A percentile compares a stretch with the other conserved stretches of the same genome.
phyloP scores from a whole-genome alignment of 805 yeast genomes.

The Maudiozyma bulderi region DNA sequence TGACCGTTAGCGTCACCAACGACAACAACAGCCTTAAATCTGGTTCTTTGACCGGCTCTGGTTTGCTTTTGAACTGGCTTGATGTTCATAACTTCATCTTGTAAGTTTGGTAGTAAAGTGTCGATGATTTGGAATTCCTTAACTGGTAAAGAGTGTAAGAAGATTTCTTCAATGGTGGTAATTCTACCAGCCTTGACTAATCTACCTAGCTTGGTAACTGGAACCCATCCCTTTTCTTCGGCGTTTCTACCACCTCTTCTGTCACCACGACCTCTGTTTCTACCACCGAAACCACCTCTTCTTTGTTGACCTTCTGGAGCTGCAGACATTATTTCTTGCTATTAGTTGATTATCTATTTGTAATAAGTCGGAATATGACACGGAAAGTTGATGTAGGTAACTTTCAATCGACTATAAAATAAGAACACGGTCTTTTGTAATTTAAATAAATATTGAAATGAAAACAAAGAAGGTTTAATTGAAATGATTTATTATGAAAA shows the following conservation, averaged over 20 bases:
- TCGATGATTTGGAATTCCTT: constrained; percentile 99
- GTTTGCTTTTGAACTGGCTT: constrained; percentile 99
- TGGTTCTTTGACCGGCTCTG: constrained; percentile 99
- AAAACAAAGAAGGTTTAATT: neutral
- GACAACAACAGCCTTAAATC: constrained; percentile 99
- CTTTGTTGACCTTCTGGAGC: constrained; percentile 28
- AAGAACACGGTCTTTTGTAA: constrained; percentile 3
- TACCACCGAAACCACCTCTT: constrained; percentile 46
- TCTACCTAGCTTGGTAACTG: constrained; percentile 99
- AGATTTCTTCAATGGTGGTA: constrained; percentile 93
- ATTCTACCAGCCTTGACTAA: constrained; percentile 98
- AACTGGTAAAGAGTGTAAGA: constrained; percentile 98
- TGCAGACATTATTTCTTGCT: constrained; percentile 31
- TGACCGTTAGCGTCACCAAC: constrained; percentile 99
- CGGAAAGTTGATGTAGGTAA: constrained; percentile 47
- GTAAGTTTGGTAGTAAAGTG: constrained; percentile 86
- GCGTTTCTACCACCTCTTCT: constrained; percentile 73
- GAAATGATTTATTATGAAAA: neutral
- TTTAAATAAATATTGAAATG: neutral
- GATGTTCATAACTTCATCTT: constrained; percentile 99
- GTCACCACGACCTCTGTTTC: constrained; percentile 49
- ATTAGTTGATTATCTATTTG: constrained; percentile 7
- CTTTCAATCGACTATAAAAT: constrained; percentile 39
- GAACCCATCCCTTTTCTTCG: constrained; percentile 99
- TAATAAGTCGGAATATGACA: constrained; percentile 38